These are phyloP conservation scores for Phycomyces nitens DNA, from an alignment of 192 early-diverging fungal genomes.

Conservation along the genomic window DNA sequence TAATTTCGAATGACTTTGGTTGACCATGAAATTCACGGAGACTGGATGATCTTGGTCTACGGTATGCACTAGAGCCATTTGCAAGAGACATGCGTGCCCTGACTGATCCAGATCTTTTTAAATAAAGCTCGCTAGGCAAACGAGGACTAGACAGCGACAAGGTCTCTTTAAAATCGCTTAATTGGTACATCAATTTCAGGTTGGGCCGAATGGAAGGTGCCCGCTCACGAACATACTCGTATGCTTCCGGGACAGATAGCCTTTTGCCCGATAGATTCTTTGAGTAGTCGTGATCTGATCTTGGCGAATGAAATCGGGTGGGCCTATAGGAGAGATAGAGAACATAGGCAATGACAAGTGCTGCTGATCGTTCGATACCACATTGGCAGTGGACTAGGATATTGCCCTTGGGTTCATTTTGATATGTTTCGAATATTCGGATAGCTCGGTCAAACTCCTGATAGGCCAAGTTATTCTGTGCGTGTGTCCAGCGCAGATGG, in stretches of 20 bases:
- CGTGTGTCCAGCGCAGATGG: constrained; percentile 70
- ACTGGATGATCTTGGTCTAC: neutral
- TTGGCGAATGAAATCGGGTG: neutral
- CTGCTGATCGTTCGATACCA: constrained; percentile 84
- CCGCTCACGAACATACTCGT: constrained; percentile 66
- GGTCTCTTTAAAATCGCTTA: constrained; percentile 63
- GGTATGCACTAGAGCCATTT: neutral
- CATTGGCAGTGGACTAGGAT: constrained; percentile 84
- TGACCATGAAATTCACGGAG: neutral
- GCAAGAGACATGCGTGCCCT: neutral
- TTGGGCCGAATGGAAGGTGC: constrained; percentile 78
- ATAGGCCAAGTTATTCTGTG: constrained; percentile 55
- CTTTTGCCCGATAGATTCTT: constrained; percentile 56
- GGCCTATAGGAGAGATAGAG: constrained; percentile 54
- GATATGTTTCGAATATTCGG: constrained; percentile 59
- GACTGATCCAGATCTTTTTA: neutral
- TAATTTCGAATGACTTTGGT: too few relatives aligned
- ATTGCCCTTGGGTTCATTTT: constrained; percentile 42
- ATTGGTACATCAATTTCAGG: constrained; percentile 73
- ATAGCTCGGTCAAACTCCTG: constrained; percentile 60
- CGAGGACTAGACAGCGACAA: neutral
- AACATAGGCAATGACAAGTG: constrained; percentile 82
- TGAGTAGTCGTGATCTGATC: constrained; percentile 35
- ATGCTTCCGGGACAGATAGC: constrained; percentile 60
- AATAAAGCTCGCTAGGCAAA: neutral